Percentiles rank a stretch among this genome's conserved stretches.
phyloP scores from a whole-genome alignment of 2,329 filamentous ascomycete genomes.

The Nemania abortiva region DNA sequence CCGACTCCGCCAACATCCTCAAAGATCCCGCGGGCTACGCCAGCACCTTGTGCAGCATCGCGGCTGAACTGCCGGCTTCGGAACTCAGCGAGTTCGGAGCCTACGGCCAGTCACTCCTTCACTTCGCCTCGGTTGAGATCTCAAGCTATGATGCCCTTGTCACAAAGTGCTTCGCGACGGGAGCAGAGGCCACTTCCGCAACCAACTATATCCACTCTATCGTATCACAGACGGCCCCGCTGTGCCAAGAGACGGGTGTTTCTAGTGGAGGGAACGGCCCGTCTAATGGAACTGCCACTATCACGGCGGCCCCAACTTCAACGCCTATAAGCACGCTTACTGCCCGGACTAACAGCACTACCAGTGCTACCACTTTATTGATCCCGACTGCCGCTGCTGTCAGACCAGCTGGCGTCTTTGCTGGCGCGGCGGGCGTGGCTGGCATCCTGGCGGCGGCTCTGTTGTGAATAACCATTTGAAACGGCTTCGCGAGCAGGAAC shows the following conservation, averaged over 20 bases:
- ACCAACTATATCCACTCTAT: constrained; percentile 22
- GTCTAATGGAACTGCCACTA: constrained; percentile 7
- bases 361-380: background rate
- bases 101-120: constrained; percentile 9
- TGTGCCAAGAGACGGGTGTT: constrained; percentile 16
- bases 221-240: background rate
- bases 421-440: constrained; percentile 15
- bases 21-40: constrained; percentile 5
- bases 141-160: constrained; percentile 2
- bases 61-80: background rate
- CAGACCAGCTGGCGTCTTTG: constrained; percentile 18
- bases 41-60: background rate
- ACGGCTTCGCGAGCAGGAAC: too few relatives aligned
- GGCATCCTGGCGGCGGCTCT: constrained; percentile 21
- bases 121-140: background rate
- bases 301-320: constrained; percentile 7
- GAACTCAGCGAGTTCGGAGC: constrained; percentile 2
- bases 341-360: constrained; percentile 9
- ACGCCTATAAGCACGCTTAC: constrained; percentile 19
- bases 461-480: constrained; percentile 19
- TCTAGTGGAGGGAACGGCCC: background rate
- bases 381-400: constrained; percentile 23
- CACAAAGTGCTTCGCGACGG: constrained; percentile 16
- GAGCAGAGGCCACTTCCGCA: constrained; percentile 9
- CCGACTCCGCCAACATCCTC: background rate